A percentile compares a stretch with the other conserved stretches of the same genome.
phyloP scores from a whole-genome alignment of 345 rosid genomes.

The Kandelia obovata region DNA sequence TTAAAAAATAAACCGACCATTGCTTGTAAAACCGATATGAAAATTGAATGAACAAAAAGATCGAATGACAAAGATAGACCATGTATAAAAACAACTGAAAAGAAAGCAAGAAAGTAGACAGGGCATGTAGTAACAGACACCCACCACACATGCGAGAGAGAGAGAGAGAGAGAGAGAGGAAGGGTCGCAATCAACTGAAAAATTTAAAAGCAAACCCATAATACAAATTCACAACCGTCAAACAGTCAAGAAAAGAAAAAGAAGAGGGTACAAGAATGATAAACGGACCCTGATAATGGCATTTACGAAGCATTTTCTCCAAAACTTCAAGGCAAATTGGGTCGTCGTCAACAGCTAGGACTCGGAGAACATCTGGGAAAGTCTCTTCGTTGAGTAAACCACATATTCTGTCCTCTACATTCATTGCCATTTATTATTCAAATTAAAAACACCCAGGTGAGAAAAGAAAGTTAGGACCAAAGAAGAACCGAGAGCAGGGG shows the following conservation, averaged over 20 bases:
- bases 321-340: slow-evolving; percentile 55
- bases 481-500: slow-evolving; percentile 11
- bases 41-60: not conserved
- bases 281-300: slow-evolving; percentile 57
- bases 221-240: not conserved
- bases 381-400: slow-evolving; percentile 27
- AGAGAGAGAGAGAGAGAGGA: no score
- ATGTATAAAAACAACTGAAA: not conserved
- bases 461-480: not conserved
- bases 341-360: slow-evolving; percentile 71
- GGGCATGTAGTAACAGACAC: not conserved
- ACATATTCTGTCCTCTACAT: slow-evolving; percentile 31
- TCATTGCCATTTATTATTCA: slow-evolving; percentile 25
- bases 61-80: slow-evolving; percentile 5
- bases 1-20: not conserved
- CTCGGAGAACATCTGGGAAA: slow-evolving; percentile 59
- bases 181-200: no score
- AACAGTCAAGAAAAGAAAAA: not conserved
- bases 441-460: not conserved
- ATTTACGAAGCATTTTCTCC: slow-evolving; percentile 52
- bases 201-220: not conserved
- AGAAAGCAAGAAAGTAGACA: not conserved
- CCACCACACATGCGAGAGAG: no score
- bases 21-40: not conserved
- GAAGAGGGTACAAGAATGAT: not conserved